Evolutionary conservation across 2,329 filamentous ascomycete genomes (phyloP), one percentile per base, ranked within the genome.

Genomic region (Paecilomyces formosus): DNA sequence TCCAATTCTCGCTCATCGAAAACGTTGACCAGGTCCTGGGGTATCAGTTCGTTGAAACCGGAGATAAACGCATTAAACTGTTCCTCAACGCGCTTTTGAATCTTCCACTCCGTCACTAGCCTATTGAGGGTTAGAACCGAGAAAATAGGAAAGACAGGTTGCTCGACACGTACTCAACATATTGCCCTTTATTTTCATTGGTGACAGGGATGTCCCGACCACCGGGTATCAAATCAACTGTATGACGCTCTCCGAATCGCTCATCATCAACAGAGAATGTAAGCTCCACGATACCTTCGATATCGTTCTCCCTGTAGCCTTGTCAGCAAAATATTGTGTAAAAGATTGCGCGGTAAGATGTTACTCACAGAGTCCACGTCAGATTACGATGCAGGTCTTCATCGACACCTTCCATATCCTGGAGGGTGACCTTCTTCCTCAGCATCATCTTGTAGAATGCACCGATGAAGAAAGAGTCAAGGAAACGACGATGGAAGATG

Each of bases 371-470:
- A 78, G 94, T 96, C 94, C 94, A 99, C 70, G 93, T 91, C 72
- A 99, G 78, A 68, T 93, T 97, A 60, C 93, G 87, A 76, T 99
- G 93, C 80, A 97, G 95, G 74, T 97, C 94, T 60, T 93, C 92
- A 74, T 99, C 94, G 39, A 99, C 94, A 77, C 94, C 94, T 78
- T 99, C 94, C 94, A 99, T 99, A 72, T 99, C 94, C 55, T 90
- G 88, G 60, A 99, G 82, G 2, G 88, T 81, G 30, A 99, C 94
- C 68, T 91, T 87, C 83, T 97, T 99, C 74, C 89, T 88, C 62
- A 99, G 78, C 72, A 99, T 89, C 94, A 99, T 99, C 83, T 99
- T 99, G 84, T 99, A 99, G 70, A 99, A 87, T 30, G 94, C 94
- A 54, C 94, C 94, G 71, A 99, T 97, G 76, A 99, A 99, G 82